Percentiles rank a stretch among this genome's conserved stretches.
phyloP scores from a whole-genome alignment of 1,284 basidiomycete species.

The Tilletia caries region DNA sequence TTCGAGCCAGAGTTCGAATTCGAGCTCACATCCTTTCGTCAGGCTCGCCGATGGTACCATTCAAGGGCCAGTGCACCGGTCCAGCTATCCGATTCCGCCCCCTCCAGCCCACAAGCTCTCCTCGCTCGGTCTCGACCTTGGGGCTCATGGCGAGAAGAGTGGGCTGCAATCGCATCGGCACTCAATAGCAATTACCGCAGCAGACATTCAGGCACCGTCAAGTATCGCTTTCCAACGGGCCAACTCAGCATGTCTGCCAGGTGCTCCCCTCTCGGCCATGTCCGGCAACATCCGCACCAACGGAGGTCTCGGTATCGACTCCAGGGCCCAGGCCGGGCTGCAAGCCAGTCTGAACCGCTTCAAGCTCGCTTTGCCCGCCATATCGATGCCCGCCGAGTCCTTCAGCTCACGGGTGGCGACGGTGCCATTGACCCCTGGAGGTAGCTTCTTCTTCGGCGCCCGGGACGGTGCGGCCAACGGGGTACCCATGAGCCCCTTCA shows the following conservation, averaged over 20 bases:
- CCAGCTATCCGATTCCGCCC: background rate
- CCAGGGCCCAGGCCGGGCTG: background rate
- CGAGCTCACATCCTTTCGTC: slow-evolving; percentile 2
- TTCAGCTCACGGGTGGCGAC: background rate
- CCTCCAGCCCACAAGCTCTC: background rate
- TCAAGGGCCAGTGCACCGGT: background rate
- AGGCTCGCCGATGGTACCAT: background rate
- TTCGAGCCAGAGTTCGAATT: background rate
- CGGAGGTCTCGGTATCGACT: background rate
- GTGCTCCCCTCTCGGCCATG: background rate
- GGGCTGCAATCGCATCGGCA: background rate
- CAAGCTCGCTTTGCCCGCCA: slow-evolving; percentile 19
- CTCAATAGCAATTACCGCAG: background rate
- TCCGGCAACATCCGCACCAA: background rate
- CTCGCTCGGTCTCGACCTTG: slow-evolving; percentile 12
- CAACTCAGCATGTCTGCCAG: background rate
- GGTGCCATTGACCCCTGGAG: slow-evolving; percentile 42
- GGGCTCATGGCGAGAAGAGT: background rate
- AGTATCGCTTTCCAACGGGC: slow-evolving; percentile 1
- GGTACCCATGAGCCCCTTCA: slow-evolving; percentile 41
- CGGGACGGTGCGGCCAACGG: slow-evolving; percentile 44
- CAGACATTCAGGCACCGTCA: background rate
- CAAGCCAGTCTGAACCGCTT: slow-evolving; percentile 5
- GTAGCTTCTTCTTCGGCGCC: slow-evolving; percentile 35
- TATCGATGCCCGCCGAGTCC: background rate